phyloP scores from a whole-genome alignment of 1,284 basidiomycete species.

The Xerocomus amazonicus region DNA sequence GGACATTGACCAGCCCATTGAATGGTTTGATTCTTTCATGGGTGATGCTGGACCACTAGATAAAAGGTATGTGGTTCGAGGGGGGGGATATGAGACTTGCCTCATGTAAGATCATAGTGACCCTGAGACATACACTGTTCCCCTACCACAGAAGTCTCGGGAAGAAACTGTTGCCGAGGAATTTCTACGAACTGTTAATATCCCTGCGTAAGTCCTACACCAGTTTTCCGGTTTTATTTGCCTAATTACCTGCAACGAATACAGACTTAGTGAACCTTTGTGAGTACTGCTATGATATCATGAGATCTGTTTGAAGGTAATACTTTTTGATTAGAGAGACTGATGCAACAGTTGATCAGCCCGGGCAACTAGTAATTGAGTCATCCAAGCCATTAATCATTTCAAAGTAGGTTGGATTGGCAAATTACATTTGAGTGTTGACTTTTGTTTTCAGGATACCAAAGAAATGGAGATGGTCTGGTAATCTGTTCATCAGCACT shows the following conservation, averaged over 20 bases:
- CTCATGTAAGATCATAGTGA: neutral
- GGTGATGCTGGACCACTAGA: conserved; percentile 8
- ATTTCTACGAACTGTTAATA: conserved; percentile 23
- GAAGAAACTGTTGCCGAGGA: conserved; percentile 20
- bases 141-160: conserved; percentile 19
- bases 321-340: conserved; percentile 16
- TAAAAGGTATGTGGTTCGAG: conserved; percentile 10
- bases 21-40: conserved; percentile 14
- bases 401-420: conserved; percentile 20
- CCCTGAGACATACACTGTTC: neutral
- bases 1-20: conserved; percentile 19
- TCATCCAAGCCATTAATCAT: conserved; percentile 18
- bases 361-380: conserved; percentile 3
- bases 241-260: neutral
- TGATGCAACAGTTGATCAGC: conserved; percentile 1
- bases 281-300: conserved; percentile 10
- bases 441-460: conserved; percentile 16
- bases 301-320: neutral
- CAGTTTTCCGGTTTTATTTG: neutral
- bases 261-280: conserved; percentile 26
- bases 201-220: conserved; percentile 24
- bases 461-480: conserved; percentile 52
- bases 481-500: conserved; percentile 37
- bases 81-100: conserved; percentile 1
- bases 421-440: conserved; percentile 1